phyloP scores from a whole-genome alignment of 2,329 filamentous ascomycete species.

The Colletotrichum tabaci region DNA sequence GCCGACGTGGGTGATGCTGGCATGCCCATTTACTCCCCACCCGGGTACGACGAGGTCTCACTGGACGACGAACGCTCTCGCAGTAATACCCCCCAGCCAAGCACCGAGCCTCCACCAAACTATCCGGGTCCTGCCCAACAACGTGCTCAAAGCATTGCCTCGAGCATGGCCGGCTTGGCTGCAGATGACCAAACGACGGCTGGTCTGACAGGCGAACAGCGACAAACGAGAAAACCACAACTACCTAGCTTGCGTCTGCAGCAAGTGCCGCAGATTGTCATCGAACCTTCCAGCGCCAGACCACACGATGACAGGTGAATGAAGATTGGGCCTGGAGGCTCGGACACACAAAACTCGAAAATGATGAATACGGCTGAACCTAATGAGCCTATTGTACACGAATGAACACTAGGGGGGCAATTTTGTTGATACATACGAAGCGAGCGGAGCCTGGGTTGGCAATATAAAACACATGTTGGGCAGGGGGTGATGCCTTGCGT shows the following conservation, averaged over 20 bases:
- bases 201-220: constrained; percentile 44
- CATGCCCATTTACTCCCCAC: constrained; percentile 63
- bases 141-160: constrained; percentile 34
- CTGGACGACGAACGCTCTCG: constrained; percentile 58
- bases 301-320: constrained; percentile 40
- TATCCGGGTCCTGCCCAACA: constrained; percentile 60
- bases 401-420: constrained; percentile 9
- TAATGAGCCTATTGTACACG: constrained; percentile 22
- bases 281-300: constrained; percentile 64
- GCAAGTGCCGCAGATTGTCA: constrained; percentile 70
- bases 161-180: constrained; percentile 44
- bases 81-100: constrained; percentile 56
- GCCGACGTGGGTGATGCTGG: constrained; percentile 63
- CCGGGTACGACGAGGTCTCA: constrained; percentile 68
- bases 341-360: not conserved
- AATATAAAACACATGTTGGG: constrained; percentile 22
- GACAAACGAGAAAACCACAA: constrained; percentile 58
- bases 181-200: constrained; percentile 39
- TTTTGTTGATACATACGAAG: constrained; percentile 32
- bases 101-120: constrained; percentile 64
- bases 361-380: constrained; percentile 32
- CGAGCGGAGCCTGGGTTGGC: constrained; percentile 12
- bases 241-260: constrained; percentile 67
- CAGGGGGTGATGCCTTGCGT: constrained; percentile 11
- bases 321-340: not conserved